These are phyloP conservation scores for Lactarius psammicola DNA, from an alignment of 768 basidiomycete genomes.

Conservation along the genomic window DNA sequence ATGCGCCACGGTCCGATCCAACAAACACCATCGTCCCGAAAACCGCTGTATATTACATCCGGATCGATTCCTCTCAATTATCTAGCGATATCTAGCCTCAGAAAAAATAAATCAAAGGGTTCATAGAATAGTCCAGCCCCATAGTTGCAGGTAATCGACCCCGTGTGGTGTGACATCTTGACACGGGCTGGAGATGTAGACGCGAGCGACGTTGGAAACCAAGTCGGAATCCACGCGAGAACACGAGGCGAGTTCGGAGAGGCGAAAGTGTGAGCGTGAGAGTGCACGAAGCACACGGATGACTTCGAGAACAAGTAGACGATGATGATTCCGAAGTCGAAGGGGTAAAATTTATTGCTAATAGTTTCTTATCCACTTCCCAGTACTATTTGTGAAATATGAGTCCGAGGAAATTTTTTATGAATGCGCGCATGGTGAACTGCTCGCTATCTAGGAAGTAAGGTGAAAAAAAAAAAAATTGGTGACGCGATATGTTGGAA, in stretches of 20 bases:
- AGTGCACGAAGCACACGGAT: background rate
- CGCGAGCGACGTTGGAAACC: too few species aligned
- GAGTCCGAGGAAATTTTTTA: background rate
- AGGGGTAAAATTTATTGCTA: background rate
- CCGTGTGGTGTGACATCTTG: too few species aligned
- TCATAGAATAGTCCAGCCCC: too few species aligned
- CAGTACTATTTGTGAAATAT: background rate
- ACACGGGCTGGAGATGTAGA: too few species aligned
- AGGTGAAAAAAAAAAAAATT: background rate
- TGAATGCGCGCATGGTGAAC: background rate
- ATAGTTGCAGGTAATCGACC: too few species aligned
- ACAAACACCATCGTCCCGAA: too few species aligned
- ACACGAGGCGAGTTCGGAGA: background rate
- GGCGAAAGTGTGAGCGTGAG: background rate
- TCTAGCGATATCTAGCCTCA: too few species aligned
- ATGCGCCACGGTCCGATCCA: too few species aligned
- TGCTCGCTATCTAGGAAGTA: background rate
- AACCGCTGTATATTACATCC: too few species aligned
- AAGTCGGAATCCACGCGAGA: background rate
- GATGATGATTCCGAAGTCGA: background rate
- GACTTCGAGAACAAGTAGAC: background rate
- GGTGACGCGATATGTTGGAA: background rate
- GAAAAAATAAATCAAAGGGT: too few species aligned
- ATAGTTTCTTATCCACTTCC: background rate
- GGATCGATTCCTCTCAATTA: too few species aligned